phyloP scores from a whole-genome alignment of 306 rosid species.

The Ziziphus jujuba region DNA sequence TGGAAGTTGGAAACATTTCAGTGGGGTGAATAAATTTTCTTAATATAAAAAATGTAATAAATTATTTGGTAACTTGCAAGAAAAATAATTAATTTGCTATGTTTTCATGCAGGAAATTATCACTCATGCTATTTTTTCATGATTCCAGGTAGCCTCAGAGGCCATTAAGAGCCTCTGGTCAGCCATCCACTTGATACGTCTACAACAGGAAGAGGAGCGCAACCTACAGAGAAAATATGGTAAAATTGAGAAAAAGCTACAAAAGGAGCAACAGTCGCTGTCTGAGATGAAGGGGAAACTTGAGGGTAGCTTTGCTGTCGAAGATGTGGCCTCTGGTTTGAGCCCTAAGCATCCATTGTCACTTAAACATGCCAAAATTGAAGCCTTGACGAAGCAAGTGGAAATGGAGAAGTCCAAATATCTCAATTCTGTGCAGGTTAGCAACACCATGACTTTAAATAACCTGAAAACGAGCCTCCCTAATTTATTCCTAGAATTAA shows the following conservation, averaged over 20 bases:
- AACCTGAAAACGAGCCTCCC: constrained; percentile 69
- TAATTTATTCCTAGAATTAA: constrained; percentile 53
- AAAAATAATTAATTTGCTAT: not conserved
- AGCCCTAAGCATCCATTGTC: constrained; percentile 63
- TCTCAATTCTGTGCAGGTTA: constrained; percentile 47
- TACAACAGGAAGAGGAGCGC: constrained; percentile 67
- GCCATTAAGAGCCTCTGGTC: constrained; percentile 62
- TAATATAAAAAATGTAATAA: not conserved
- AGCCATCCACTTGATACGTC: constrained; percentile 46
- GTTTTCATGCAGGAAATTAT: not conserved
- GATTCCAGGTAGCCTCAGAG: constrained; percentile 59
- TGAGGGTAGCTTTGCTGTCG: constrained; percentile 29
- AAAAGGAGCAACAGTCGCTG: constrained; percentile 43
- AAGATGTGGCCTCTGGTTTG: constrained; percentile 33
- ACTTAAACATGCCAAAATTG: constrained; percentile 53
- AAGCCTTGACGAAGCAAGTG: constrained; percentile 61
- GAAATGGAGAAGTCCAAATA: constrained; percentile 54
- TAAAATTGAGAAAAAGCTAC: constrained; percentile 61
- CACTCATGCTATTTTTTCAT: constrained; percentile 15
- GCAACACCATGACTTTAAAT: constrained; percentile 52
- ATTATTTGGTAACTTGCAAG: not conserved
- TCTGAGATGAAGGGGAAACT: constrained; percentile 50
- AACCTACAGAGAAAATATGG: constrained; percentile 48
- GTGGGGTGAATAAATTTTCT: not conserved
- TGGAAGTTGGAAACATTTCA: not conserved